Base-by-base conservation (phyloP, 495 filamentous ascomycete genomes). In the Penicillium coprophilum region DNA sequence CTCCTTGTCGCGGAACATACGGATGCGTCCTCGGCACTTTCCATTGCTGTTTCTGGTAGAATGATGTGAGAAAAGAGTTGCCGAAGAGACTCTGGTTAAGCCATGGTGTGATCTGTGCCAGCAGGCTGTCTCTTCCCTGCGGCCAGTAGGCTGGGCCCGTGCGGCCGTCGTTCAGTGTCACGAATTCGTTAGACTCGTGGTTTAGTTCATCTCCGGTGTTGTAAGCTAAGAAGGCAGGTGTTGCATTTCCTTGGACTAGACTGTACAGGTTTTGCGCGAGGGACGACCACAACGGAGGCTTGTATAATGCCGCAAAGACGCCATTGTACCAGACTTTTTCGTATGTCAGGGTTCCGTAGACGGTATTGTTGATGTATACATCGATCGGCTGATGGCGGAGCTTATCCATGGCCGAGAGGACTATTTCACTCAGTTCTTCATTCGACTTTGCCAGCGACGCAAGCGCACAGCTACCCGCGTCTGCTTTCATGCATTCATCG, bases 401-500 rank as follows among this genome's bases (percentile, higher is more conserved):
- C 21, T 58, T 49, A 0, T 55, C 53, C 38, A 70, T 45, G 3
- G 66, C 58, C 1, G 61, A 47, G 7, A 70, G 27, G 9, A 80
- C 50, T 30, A 53, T 59, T 0, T 62, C 53, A 5, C 56, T 49
- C 13, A 80, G 56, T 24, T 65, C 57, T 13, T 73, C 68, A 39
- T 61, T 71, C 12, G 76, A 58, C 20, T 55, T 52, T 0, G 75
- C 68, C 17, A 80, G 54, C 0, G 68, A 53, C 12, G 57, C 9
- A 2, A 63, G 43, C 5, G 52, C 5, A 46, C 75, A 78, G 19
- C 54, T 60, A 3, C 58, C 52, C 0, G 24, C 30, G 3, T 65
- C 69, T 1, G 65, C 73, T 47, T 74, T 72, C 57, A 77, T 59
- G 49, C 77, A 80, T 50, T 77, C 74, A 1, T 77, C 70, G 23